Percentiles rank a stretch among this genome's conserved stretches.
Conservation (phyloP, 2,329 filamentous ascomycete species). For the Fusarium buxicola region DNA sequence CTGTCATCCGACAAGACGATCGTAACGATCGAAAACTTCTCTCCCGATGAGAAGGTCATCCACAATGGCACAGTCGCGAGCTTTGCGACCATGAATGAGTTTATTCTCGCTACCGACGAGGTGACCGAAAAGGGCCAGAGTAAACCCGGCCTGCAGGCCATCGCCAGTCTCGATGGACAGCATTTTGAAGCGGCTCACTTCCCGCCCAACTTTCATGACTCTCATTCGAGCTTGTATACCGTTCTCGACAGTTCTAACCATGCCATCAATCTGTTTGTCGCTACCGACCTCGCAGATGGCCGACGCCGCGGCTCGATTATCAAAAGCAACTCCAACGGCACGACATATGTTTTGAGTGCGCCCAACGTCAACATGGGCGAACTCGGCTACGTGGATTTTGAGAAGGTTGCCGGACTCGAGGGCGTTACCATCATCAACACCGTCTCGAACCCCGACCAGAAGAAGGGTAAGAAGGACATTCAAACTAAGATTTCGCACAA, state of each 20-base stretch:
- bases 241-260: conserved; percentile 95
- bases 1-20: conserved; percentile 74
- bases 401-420: conserved; percentile 93
- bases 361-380: conserved; percentile 84
- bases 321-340: conserved; percentile 99
- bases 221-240: conserved; percentile 86
- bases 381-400: conserved; percentile 88
- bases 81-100: conserved; percentile 96
- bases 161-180: conserved; percentile 86
- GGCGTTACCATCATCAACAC: conserved; percentile 90
- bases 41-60: conserved; percentile 67
- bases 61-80: conserved; percentile 74
- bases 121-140: conserved; percentile 65
- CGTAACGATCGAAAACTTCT: conserved; percentile 82
- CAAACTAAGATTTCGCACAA: conserved; percentile 96
- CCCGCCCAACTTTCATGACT: conserved; percentile 83
- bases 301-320: conserved; percentile 86
- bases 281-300: conserved; percentile 73
- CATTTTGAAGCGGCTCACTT: conserved; percentile 87
- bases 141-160: conserved; percentile 75
- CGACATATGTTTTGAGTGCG: conserved; percentile 89
- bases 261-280: conserved; percentile 93
- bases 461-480: conserved; percentile 85
- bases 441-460: conserved; percentile 78
- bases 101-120: conserved; percentile 85